phyloP scores from a whole-genome alignment of 2,329 filamentous ascomycete genomes.

The Ilyonectria destructans region DNA sequence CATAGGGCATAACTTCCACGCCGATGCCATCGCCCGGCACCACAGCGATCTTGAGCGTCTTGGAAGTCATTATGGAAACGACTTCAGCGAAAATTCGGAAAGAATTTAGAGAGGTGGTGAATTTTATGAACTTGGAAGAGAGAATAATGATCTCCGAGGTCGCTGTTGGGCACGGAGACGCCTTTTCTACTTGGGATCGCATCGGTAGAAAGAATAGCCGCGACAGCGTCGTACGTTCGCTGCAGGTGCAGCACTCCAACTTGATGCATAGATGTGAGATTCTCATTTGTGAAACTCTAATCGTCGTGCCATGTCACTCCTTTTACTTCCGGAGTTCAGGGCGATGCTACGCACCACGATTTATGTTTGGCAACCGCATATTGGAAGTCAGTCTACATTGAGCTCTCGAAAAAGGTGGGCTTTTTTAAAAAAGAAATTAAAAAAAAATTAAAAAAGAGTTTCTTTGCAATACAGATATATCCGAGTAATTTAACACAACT shows the following conservation, averaged over 20 bases:
- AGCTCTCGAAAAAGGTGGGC: no score
- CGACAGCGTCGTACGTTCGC: background rate
- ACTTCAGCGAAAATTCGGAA: no score
- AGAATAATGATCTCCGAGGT: background rate
- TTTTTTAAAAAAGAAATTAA: no score
- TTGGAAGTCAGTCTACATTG: no score
- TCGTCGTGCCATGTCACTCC: background rate
- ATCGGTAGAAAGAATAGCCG: constrained; percentile 37
- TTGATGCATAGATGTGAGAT: background rate
- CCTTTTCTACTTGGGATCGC: constrained; percentile 2
- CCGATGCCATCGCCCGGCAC: constrained; percentile 82
- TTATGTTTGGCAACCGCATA: no score
- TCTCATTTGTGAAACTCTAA: background rate
- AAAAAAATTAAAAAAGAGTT: no score
- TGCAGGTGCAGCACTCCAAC: background rate
- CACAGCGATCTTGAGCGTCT: constrained; percentile 66
- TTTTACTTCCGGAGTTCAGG: no score
- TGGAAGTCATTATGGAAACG: constrained; percentile 16
- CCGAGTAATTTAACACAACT: background rate
- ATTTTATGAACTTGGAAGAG: background rate
- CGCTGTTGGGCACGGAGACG: background rate
- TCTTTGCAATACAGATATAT: background rate
- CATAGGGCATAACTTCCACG: constrained; percentile 76
- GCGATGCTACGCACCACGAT: no score
- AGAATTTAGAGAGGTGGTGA: background rate